phyloP scores from a whole-genome alignment of 1,139 yeast species.

The Hansenula anomala region DNA sequence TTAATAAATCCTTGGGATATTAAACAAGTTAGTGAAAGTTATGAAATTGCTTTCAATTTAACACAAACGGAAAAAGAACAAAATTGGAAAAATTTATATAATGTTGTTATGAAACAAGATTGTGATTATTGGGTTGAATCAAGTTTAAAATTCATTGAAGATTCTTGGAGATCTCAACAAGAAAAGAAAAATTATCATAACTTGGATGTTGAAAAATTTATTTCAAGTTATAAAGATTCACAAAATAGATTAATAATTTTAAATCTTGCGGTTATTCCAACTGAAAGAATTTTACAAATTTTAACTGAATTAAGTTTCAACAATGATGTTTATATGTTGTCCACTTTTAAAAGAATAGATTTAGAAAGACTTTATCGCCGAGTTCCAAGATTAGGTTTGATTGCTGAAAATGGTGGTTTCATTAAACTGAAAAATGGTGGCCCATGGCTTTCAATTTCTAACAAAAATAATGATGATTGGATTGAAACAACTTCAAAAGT shows the following conservation, averaged over 20 bases:
- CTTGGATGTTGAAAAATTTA: slow-evolving; percentile 37
- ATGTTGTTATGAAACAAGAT: slow-evolving; percentile 60
- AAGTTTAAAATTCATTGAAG: slow-evolving; percentile 48
- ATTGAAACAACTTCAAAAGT: slow-evolving; percentile 56
- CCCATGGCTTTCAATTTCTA: slow-evolving; percentile 56
- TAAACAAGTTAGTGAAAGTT: slow-evolving; percentile 56
- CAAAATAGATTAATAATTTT: slow-evolving; percentile 43
- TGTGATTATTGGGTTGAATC: slow-evolving; percentile 69
- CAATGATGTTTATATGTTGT: slow-evolving; percentile 68
- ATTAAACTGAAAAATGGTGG: slow-evolving; percentile 41
- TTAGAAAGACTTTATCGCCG: slow-evolving; percentile 67
- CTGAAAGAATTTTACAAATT: slow-evolving; percentile 44
- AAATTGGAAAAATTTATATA: slow-evolving; percentile 60
- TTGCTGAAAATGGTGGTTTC: slow-evolving; percentile 86
- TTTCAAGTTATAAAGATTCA: slow-evolving; percentile 27
- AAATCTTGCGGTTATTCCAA: slow-evolving; percentile 44
- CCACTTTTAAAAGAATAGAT: slow-evolving; percentile 57
- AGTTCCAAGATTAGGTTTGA: slow-evolving; percentile 66
- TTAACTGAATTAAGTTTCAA: slow-evolving; percentile 45
- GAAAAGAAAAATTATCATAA: slow-evolving; percentile 34
- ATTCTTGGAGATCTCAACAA: slow-evolving; percentile 59
- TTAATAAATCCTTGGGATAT: slow-evolving; percentile 91
- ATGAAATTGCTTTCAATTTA: slow-evolving; percentile 64
- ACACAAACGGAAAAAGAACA: slow-evolving; percentile 45
- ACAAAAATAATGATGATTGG: slow-evolving; percentile 57